Evolutionary conservation across 176 grass and related monocot species (phyloP).

Genomic region (Rhynchospora pubera): DNA sequence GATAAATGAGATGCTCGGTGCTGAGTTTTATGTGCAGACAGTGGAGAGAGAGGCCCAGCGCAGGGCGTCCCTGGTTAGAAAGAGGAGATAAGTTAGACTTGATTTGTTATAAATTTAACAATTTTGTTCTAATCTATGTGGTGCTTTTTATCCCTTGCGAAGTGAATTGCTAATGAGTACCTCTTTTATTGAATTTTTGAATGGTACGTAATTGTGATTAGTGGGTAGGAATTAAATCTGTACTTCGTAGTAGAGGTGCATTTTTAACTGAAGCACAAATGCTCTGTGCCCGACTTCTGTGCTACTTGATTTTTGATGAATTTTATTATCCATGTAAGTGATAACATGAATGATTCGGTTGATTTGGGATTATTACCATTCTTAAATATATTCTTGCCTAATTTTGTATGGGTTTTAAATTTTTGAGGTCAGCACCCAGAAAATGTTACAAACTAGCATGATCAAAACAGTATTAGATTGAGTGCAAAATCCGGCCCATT

Average conservation of each 20-base stretch:
- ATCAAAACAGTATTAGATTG: too few species aligned
- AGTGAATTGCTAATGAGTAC: background rate
- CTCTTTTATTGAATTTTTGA: background rate
- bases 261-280: background rate
- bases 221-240: background rate
- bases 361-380: too few species aligned
- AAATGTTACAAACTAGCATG: too few species aligned
- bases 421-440: too few species aligned
- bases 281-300: too few species aligned
- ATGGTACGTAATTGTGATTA: background rate
- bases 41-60: conserved; percentile 52
- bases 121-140: background rate
- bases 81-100: conserved; percentile 37
- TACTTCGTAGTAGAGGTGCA: background rate
- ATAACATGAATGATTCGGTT: too few species aligned
- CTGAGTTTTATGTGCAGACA: conserved; percentile 73
- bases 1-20: conserved; percentile 72
- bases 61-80: conserved; percentile 38
- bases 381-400: too few species aligned
- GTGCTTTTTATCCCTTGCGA: conserved; percentile 23
- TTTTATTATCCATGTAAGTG: too few species aligned
- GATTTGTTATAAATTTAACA: background rate
- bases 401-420: too few species aligned
- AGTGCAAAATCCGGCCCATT: too few species aligned
- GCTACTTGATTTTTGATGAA: background rate